A percentile compares a stretch with the other conserved stretches of the same genome.
These are phyloP conservation scores for Fraxinus cuspidata DNA, from an alignment of 257 asterid species.

Conservation along the genomic window DNA sequence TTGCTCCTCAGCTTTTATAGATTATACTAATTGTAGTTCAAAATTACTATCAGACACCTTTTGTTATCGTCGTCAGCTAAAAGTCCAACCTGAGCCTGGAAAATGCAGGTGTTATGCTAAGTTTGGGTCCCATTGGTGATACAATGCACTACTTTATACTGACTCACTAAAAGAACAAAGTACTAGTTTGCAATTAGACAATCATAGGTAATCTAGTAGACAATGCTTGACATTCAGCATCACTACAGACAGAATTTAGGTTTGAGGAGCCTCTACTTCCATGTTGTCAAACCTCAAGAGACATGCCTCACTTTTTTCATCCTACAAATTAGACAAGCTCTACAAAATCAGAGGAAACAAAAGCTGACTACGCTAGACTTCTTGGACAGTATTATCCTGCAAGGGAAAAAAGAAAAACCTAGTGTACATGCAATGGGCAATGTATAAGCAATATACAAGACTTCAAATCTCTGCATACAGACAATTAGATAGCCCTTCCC, in stretches of 20 bases:
- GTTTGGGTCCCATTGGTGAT: not conserved
- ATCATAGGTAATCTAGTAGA: not conserved
- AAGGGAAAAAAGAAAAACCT: not conserved
- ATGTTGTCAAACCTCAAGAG: constrained; percentile 1
- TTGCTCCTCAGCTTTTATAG: constrained; percentile 8
- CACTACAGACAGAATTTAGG: not conserved
- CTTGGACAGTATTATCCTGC: not conserved
- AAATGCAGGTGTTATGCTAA: constrained; percentile 9
- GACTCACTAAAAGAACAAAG: not conserved
- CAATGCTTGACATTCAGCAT: not conserved
- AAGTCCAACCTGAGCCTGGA: not conserved
- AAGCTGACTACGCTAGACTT: not conserved
- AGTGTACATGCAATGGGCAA: not conserved
- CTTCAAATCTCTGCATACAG: not conserved
- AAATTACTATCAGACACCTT: constrained; percentile 2
- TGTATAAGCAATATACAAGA: not conserved
- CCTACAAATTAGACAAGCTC: constrained; percentile 1
- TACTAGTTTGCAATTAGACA: not conserved
- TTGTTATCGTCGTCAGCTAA: constrained; percentile 12
- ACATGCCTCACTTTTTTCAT: not conserved
- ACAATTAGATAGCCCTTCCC: not conserved
- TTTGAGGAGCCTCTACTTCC: not conserved
- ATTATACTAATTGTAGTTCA: constrained; percentile 10
- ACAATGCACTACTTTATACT: constrained; percentile 8
- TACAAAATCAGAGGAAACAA: not conserved